Evolutionary conservation across 768 basidiomycete genomes (phyloP).

Genomic region (Mycena polygramma): DNA sequence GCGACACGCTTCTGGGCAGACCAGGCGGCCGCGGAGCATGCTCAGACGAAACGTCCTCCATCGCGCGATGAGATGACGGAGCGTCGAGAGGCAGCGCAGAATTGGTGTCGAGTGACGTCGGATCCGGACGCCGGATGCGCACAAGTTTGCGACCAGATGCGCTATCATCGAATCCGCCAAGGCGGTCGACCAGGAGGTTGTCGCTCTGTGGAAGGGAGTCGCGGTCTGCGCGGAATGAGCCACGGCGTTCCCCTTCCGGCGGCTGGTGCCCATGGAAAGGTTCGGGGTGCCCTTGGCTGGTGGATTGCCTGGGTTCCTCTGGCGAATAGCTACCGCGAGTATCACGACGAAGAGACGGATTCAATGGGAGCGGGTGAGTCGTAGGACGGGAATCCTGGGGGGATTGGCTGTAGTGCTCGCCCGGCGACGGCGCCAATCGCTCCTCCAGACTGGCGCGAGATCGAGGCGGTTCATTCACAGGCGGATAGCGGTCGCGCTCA

Average conservation of each 20-base stretch:
- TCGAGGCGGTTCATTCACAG: slow-evolving; percentile 10
- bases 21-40: slow-evolving; percentile 22
- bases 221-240: slow-evolving; percentile 23
- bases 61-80: slow-evolving; percentile 13
- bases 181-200: slow-evolving; percentile 20
- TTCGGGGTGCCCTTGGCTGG: slow-evolving; percentile 20
- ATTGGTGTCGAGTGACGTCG: slow-evolving; percentile 17
- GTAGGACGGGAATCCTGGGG: slow-evolving; percentile 27
- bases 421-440: slow-evolving; percentile 16
- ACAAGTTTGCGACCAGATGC: neutral
- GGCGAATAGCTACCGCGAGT: slow-evolving; percentile 6
- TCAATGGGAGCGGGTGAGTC: slow-evolving; percentile 22
- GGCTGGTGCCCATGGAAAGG: slow-evolving; percentile 20
- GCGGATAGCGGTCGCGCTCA: slow-evolving; percentile 26
- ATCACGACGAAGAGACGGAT: slow-evolving; percentile 31
- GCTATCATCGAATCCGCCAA: slow-evolving; percentile 26
- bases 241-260: slow-evolving; percentile 20
- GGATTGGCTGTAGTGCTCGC: slow-evolving; percentile 12
- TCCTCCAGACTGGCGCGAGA: slow-evolving; percentile 25
- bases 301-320: slow-evolving; percentile 19
- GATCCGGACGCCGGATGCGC: slow-evolving; percentile 25
- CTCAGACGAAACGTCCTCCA: slow-evolving; percentile 15
- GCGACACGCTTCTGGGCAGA: slow-evolving; percentile 19
- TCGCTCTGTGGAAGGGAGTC: slow-evolving; percentile 9
- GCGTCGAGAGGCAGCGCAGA: slow-evolving; percentile 26